Evolutionary conservation across 352 stramenopile genomes (phyloP).

Genomic region (Globisporangium polare): DNA sequence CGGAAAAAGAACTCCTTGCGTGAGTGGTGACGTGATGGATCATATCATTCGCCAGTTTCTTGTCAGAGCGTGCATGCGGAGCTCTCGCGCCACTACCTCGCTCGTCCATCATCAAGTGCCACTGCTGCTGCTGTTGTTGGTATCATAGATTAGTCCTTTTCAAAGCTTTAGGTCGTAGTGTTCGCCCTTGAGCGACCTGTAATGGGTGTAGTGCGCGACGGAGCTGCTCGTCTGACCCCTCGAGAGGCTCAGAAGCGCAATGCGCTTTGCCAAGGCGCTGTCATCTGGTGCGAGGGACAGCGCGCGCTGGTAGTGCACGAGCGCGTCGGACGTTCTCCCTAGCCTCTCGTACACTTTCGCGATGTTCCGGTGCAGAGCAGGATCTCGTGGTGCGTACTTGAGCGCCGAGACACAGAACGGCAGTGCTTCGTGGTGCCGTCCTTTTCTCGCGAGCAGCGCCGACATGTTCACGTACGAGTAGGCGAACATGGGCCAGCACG

Average conservation of each 20-base stretch:
- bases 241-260: constrained; percentile 51
- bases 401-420: constrained; percentile 33
- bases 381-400: constrained; percentile 33
- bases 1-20: no score
- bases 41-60: constrained; percentile 1
- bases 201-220: constrained; percentile 38
- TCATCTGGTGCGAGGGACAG: constrained; percentile 34
- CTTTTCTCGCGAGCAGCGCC: constrained; percentile 34
- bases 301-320: constrained; percentile 40
- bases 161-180: constrained; percentile 60
- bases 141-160: neutral
- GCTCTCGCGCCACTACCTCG: neutral
- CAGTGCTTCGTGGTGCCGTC: constrained; percentile 45
- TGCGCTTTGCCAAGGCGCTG: constrained; percentile 27
- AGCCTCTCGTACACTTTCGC: constrained; percentile 54
- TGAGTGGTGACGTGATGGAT: neutral
- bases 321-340: constrained; percentile 37
- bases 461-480: constrained; percentile 57
- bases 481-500: constrained; percentile 43
- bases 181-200: constrained; percentile 36
- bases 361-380: constrained; percentile 51
- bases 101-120: neutral
- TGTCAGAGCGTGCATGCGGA: neutral
- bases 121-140: neutral
- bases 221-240: constrained; percentile 22